These are phyloP conservation scores for Coniella lustricola DNA, from an alignment of 2,329 filamentous ascomycete species.

Conservation along the genomic window DNA sequence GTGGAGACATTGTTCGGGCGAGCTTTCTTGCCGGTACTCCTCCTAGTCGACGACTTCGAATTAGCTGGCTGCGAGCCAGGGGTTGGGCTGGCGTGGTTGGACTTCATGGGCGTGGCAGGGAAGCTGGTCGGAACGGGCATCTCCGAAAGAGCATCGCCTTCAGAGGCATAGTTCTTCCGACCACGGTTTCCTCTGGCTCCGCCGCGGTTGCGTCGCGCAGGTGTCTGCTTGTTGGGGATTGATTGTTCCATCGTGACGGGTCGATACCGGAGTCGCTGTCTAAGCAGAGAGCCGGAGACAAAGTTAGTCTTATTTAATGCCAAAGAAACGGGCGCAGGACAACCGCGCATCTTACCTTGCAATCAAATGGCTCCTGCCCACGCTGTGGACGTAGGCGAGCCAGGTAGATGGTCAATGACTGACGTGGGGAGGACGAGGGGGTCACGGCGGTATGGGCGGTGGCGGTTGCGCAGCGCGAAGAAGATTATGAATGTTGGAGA, in stretches of 20 bases:
- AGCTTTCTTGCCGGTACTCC: constrained; percentile 22
- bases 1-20: constrained; percentile 25
- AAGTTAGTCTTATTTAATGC: not conserved
- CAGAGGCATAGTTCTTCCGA: constrained; percentile 52
- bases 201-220: constrained; percentile 34
- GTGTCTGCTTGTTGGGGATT: constrained; percentile 26
- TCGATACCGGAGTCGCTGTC: not conserved
- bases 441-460: not conserved
- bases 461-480: constrained; percentile 5
- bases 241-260: constrained; percentile 27
- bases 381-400: constrained; percentile 1
- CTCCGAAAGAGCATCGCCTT: constrained; percentile 42
- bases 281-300: not conserved
- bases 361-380: constrained; percentile 6
- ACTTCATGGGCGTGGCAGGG: constrained; percentile 41
- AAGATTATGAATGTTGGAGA: constrained; percentile 15
- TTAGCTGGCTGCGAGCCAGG: constrained; percentile 25
- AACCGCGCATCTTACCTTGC: constrained; percentile 1
- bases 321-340: not conserved
- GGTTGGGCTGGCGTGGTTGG: constrained; percentile 29
- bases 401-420: constrained; percentile 12
- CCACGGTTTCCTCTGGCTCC: constrained; percentile 30
- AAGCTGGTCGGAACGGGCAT: constrained; percentile 29
- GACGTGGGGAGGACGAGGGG: constrained; percentile 3
- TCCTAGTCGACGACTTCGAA: constrained; percentile 25